Evolutionary conservation across 2,329 filamentous ascomycete species (phyloP), one percentile per base, ranked within the genome.

Genomic region (Malbranchea zuffiana): DNA sequence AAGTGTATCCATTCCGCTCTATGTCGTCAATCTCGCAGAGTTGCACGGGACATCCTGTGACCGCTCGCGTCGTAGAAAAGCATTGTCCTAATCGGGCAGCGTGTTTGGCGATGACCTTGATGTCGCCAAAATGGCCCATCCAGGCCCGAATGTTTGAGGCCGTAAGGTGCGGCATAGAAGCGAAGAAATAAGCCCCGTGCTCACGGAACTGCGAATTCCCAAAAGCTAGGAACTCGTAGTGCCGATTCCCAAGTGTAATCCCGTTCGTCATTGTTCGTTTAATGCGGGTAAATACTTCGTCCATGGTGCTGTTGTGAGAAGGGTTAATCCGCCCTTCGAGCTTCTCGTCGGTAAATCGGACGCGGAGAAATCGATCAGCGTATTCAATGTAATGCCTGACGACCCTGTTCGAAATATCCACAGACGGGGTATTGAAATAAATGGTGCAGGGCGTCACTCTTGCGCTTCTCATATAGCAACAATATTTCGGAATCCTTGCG

Each of bases 141-240:
- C 82, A 87, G 20, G 67, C 57, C 3, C 88, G 80, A 40, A 98
- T 95, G 33, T 79, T 69, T 12, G 80, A 72, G 36, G 84, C 84
- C 1, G 75, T 80, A 5, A 82, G 53, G 37, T 74, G 66, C 0
- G 73, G 64, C 0, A 75, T 76, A 0, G 82, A 73, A 3, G 83
- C 80, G 56, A 96, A 96, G 60, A 98, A 95, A 53, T 90, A 96
- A 0, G 84, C 87, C 0, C 87, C 82, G 47, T 88, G 78, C 52
- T 96, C 87, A 35, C 88, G 75, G 42, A 98, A 82, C 50, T 98
- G 90, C 0, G 90, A 95, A 56, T 90, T 96, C 0, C 90, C 88
- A 61, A 87, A 95, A 0, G 88, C 90, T 17, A 98, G 72, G 46
- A 96, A 96, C 47, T 88, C 74, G 56, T 86, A 98, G 41, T 75